These are phyloP conservation scores for Cercospora citrullina DNA, from an alignment of 2,329 filamentous ascomycete genomes.

Conservation along the genomic window DNA sequence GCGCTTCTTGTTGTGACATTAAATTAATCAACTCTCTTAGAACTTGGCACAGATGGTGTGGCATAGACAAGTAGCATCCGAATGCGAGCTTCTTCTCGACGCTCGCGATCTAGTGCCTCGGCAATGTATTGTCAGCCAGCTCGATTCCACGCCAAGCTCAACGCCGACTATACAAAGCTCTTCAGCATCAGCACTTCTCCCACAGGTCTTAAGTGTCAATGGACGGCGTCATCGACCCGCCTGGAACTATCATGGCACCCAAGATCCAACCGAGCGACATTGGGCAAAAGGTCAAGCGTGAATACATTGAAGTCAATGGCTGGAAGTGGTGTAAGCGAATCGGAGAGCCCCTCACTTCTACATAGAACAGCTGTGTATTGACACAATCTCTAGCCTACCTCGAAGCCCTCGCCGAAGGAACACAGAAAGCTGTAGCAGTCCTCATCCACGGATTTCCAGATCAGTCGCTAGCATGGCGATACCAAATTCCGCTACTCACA, in stretches of 20 bases:
- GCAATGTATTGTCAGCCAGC: neutral
- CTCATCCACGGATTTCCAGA: slow-evolving; percentile 80
- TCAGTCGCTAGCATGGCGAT: slow-evolving; percentile 80
- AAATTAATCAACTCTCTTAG: neutral
- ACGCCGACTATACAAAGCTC: neutral
- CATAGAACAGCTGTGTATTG: neutral
- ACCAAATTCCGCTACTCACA: slow-evolving; percentile 77
- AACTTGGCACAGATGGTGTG: neutral
- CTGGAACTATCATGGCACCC: neutral
- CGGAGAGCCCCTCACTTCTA: neutral
- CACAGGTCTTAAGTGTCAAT: neutral
- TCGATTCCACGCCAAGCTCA: slow-evolving; percentile 1
- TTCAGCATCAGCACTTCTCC: neutral
- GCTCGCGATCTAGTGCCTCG: neutral
- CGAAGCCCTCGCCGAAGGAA: slow-evolving; percentile 17
- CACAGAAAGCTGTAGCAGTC: slow-evolving; percentile 55
- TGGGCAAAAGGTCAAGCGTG: slow-evolving; percentile 8
- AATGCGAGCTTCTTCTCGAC: neutral
- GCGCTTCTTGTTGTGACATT: too few species aligned
- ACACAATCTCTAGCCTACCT: slow-evolving; percentile 15
- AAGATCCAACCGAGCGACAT: slow-evolving; percentile 19
- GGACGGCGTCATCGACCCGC: slow-evolving; percentile 9
- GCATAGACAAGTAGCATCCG: neutral
- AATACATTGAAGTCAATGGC: slow-evolving; percentile 63
- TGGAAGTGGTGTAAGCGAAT: slow-evolving; percentile 61